Base-by-base conservation (phyloP, 225 moss, liverwort and hornwort genomes). In the Bryoerythrophyllum caledonicum region DNA sequence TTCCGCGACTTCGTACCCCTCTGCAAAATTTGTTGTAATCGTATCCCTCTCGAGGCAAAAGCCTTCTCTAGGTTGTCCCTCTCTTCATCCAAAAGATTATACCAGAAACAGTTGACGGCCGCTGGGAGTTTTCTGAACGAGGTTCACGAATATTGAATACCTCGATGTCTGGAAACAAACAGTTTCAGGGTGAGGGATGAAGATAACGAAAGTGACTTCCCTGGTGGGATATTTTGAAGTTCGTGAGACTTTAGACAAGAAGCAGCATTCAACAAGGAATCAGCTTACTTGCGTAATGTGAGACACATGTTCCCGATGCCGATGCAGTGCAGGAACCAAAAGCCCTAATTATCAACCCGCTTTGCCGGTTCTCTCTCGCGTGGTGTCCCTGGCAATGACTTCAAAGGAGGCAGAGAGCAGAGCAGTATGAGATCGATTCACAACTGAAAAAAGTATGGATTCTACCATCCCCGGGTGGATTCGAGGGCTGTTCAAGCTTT, bases 401-500 rank as follows among this genome's bases (percentile, higher is more conserved):
- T 34, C 67, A 7, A 5, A 1, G 26, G 58, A 26, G 10, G 71
- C 20, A 52, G 37, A 66, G 61, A 46, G 34, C 38, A 32, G n/a
- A 61, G 23, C 68, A 65, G 43, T 63, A 65, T 65, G 60, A 58
- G 15, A 74, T 60, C 20, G 24, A 74, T 66, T 30, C 26, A 16
- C 16, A n/a, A n/a, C 19, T 58, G 66, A 43, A 2, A 55, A 43
- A 32, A 60, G 57, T 61, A 82, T 82, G 85, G 76, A 59, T 57
- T 57, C 67, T 19, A 67, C 63, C 56, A 59, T 67, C 74, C 57
- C 23, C 44, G 77, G 60, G 44, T 73, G 78, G 71, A 51, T 68
- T 73, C 57, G 68, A 65, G 67, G 75, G 49, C 53, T 70, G 48
- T 66, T 55, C 61, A 74, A 78, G 26, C 34, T 72, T 60, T 68